A percentile compares a stretch with the other conserved stretches of the same genome.
Conservation (phyloP, 148 eudicot genomes). For the Nepenthes gracilis region DNA sequence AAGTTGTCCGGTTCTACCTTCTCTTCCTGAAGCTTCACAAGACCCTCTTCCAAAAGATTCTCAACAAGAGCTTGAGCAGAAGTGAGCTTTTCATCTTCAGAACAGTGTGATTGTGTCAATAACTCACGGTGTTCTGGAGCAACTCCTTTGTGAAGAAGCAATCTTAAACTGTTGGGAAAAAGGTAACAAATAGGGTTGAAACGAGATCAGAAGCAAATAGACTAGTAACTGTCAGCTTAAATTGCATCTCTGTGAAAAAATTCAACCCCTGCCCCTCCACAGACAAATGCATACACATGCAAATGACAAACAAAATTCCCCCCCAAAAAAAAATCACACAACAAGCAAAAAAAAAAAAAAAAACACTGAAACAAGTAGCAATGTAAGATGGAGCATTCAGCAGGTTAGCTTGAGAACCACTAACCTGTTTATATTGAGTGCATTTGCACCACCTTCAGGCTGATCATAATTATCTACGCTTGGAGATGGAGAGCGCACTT, state of each 20-base stretch:
- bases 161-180: conserved; percentile 62
- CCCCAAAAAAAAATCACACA: not conserved
- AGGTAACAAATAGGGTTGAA: not conserved
- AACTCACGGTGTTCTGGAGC: conserved; percentile 36
- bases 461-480: conserved; percentile 64
- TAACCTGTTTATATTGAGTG: conserved; percentile 96
- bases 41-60: conserved; percentile 62
- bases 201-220: not conserved
- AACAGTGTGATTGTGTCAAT: conserved; percentile 17
- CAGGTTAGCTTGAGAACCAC: conserved; percentile 1
- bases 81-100: conserved; percentile 37
- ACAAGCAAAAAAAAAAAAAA: not conserved
- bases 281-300: too few species aligned
- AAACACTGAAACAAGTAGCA: not conserved
- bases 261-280: too few species aligned
- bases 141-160: conserved; percentile 72
- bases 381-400: not conserved
- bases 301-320: not conserved
- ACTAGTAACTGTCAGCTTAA: not conserved
- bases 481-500: conserved; percentile 24
- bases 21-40: conserved; percentile 67
- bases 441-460: conserved; percentile 95
- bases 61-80: conserved; percentile 55
- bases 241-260: too few species aligned
- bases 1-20: conserved; percentile 38